Evolutionary conservation across 805 yeast species (phyloP).

Genomic region (Ogataea trehaloabstinens): DNA sequence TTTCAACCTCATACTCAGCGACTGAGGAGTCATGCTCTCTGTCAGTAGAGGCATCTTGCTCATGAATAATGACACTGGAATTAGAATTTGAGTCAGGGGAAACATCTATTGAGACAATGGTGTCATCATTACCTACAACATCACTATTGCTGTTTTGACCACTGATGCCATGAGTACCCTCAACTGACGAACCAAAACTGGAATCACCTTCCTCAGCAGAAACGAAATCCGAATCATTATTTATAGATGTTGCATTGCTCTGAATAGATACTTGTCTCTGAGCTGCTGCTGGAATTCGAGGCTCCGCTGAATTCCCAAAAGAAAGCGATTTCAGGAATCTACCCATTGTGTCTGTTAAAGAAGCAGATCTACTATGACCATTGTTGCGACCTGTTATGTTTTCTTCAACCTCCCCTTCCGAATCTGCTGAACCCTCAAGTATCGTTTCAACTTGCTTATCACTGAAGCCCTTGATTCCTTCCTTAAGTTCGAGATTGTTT

Average conservation of each 20-base stretch:
- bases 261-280: slow-evolving; percentile 23
- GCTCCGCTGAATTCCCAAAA: slow-evolving; percentile 5
- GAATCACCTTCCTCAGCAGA: slow-evolving; percentile 31
- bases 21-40: background rate
- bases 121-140: background rate
- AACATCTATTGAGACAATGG: background rate
- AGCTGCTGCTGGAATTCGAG: background rate
- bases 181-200: slow-evolving; percentile 6
- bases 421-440: slow-evolving; percentile 2
- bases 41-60: slow-evolving; percentile 9
- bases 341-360: slow-evolving; percentile 21
- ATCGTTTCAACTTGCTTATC: slow-evolving; percentile 17
- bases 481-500: slow-evolving; percentile 13
- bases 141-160: background rate
- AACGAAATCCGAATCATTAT: slow-evolving; percentile 31
- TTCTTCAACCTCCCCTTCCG: background rate
- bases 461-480: slow-evolving; percentile 14
- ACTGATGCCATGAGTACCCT: slow-evolving; percentile 7
- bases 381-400: background rate
- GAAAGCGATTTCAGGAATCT: slow-evolving; percentile 21
- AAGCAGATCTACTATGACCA: slow-evolving; percentile 4
- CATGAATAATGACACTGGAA: background rate
- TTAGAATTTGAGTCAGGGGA: background rate
- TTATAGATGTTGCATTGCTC: slow-evolving; percentile 24
- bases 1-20: slow-evolving; percentile 1